A percentile compares a stretch with the other conserved stretches of the same genome.
Conservation (phyloP, 495 filamentous ascomycete genomes). For the Lophiostoma macrostomum region DNA sequence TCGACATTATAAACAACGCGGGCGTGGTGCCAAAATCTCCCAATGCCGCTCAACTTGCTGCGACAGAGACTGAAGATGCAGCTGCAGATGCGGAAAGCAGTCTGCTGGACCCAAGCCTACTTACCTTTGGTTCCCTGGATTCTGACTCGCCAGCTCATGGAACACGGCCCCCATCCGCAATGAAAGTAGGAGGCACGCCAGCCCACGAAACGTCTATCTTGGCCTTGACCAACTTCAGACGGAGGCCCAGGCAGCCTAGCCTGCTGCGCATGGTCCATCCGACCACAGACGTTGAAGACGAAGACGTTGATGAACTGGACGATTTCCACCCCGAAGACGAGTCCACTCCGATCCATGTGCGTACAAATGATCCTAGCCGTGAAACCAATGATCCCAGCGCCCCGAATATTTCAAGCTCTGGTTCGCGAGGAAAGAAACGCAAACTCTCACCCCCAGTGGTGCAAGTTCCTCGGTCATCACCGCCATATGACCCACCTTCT, state of each 20-base stretch:
- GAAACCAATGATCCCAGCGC: constrained; percentile 8
- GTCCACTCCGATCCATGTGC: constrained; percentile 58
- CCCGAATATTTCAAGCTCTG: constrained; percentile 3
- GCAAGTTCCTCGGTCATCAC: constrained; percentile 37
- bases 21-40: no score
- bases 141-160: constrained; percentile 26
- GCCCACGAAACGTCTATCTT: constrained; percentile 56
- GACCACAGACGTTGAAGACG: constrained; percentile 43
- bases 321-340: constrained; percentile 60
- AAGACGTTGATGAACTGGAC: constrained; percentile 40
- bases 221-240: constrained; percentile 56
- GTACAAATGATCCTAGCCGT: constrained; percentile 23
- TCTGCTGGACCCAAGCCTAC: neutral
- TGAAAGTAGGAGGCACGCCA: constrained; percentile 46
- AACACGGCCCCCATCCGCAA: constrained; percentile 25
- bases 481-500: constrained; percentile 26
- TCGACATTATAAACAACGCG: constrained; percentile 1
- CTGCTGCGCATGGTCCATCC: constrained; percentile 62
- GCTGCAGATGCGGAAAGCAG: constrained; percentile 5
- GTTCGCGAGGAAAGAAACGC: constrained; percentile 20
- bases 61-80: neutral
- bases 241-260: constrained; percentile 64
- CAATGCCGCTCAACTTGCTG: neutral
- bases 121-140: constrained; percentile 15
- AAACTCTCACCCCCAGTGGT: constrained; percentile 37